Evolutionary conservation across 257 asterid genomes (phyloP), one percentile per base, ranked within the genome.

Genomic region (Cinchona pubescens): DNA sequence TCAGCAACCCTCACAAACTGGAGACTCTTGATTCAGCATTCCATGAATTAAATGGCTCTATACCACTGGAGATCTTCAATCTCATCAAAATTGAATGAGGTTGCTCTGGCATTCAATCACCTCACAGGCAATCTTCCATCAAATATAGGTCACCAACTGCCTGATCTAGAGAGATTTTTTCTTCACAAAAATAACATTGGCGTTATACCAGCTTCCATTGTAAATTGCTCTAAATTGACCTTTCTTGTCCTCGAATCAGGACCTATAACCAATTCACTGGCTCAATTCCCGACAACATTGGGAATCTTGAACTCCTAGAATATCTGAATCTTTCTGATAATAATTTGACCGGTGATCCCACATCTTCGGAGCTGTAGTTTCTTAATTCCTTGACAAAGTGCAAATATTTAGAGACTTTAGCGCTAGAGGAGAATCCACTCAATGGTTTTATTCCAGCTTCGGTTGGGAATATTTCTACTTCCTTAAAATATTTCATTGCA

Each of bases 11-110:
- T 53, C 27, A 23, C 27, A 21, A 7, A 23, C 11, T 53, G 60
- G 60, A 23, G 16, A 23, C 1, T 1, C 9, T 23, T 7, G 19
- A 53, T 3, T 23, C 11, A 53, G 2, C 10, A 53, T 21, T 18
- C 35, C 80, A 83, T 53, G 43, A 79, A 34, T 73, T 83, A 38
- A 38, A 11, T 14, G 84, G 82, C 7, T 13, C 69, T 27, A 37
- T 87, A 3, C 90, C 90, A 7, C 6, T 38, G 7, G 48, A 32
- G 30, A 37, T 65, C 49, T 65, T 65, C 70, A 65, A 65, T 7
- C 16, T 65, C 16, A 1, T 65, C 70, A 37, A 65, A 5, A 19
- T 35, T 37, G 48, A 37, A 2, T 15, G 32, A 1, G 30, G 7
- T 21, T 21, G 2, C 16, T 7, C 13, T 65, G 1, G 27, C 27